Evolutionary conservation across 1,284 basidiomycete genomes (phyloP).

Genomic region (Moesziomyces sp.): DNA sequence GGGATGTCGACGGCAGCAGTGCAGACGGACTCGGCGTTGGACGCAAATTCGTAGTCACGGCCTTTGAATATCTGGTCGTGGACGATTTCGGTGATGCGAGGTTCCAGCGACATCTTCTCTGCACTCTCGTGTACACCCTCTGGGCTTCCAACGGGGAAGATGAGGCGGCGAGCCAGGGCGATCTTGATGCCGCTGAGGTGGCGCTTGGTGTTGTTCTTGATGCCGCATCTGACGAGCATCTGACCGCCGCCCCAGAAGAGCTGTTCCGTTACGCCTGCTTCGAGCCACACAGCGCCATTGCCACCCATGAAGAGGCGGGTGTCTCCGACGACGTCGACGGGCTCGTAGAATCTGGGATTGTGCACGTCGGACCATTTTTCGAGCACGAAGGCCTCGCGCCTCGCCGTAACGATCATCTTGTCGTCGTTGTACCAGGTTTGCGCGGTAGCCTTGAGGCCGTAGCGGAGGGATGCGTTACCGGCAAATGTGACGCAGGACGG

Average conservation of each 20-base stretch:
- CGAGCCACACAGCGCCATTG: slow-evolving; percentile 60
- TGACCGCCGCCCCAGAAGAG: slow-evolving; percentile 58
- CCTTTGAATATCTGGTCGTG: slow-evolving; percentile 59
- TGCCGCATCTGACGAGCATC: slow-evolving; percentile 51
- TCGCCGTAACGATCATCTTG: slow-evolving; percentile 53
- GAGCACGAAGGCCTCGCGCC: slow-evolving; percentile 56
- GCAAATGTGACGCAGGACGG: slow-evolving; percentile 59
- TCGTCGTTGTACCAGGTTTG: slow-evolving; percentile 61
- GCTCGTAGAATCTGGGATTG: slow-evolving; percentile 42
- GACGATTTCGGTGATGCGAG: slow-evolving; percentile 60
- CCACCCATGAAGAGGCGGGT: slow-evolving; percentile 64
- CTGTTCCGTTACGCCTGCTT: slow-evolving; percentile 52
- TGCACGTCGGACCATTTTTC: slow-evolving; percentile 58
- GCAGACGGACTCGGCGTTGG: slow-evolving; percentile 52
- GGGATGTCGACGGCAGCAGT: slow-evolving; percentile 57
- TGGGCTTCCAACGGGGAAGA: slow-evolving; percentile 52
- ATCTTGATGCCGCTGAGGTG: slow-evolving; percentile 59
- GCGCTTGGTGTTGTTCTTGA: slow-evolving; percentile 63
- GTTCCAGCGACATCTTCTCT: slow-evolving; percentile 48
- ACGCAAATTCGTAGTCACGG: slow-evolving; percentile 57
- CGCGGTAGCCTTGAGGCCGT: slow-evolving; percentile 57
- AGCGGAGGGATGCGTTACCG: slow-evolving; percentile 57
- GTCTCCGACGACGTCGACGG: slow-evolving; percentile 57
- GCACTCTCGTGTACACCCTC: slow-evolving; percentile 47
- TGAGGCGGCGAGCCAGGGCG: slow-evolving; percentile 51